phyloP scores from a whole-genome alignment of 116 monocot genomes.

The Posidonia oceanica region DNA sequence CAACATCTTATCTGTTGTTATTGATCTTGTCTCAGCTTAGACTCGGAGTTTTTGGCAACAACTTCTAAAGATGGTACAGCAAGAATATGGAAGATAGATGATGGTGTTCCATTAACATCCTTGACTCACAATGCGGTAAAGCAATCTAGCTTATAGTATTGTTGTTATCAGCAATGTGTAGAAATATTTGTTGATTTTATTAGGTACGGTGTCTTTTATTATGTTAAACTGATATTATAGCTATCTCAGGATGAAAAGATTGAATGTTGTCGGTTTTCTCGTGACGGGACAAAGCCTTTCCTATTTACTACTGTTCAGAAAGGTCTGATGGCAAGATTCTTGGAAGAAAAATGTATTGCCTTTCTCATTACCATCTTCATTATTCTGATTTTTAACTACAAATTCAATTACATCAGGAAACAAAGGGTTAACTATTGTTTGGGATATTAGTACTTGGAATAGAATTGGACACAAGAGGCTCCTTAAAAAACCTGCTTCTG shows the following conservation, averaged over 20 bases:
- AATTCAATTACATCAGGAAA: constrained; percentile 26
- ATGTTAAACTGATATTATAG: neutral
- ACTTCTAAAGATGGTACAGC: constrained; percentile 93
- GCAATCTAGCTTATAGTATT: neutral
- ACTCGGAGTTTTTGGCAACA: constrained; percentile 83
- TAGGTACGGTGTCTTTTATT: neutral
- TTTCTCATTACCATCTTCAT: neutral
- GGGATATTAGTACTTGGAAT: constrained; percentile 87
- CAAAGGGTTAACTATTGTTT: constrained; percentile 50
- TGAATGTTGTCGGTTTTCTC: constrained; percentile 90
- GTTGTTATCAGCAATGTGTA: neutral
- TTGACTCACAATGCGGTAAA: constrained; percentile 65
- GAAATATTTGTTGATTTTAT: neutral
- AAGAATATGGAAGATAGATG: constrained; percentile 94
- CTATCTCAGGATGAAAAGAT: constrained; percentile 69
- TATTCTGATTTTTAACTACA: neutral
- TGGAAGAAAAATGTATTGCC: neutral
- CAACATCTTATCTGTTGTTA: neutral
- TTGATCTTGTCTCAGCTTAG: constrained; percentile 50
- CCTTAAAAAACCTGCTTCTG: constrained; percentile 55
- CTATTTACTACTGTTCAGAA: constrained; percentile 68
- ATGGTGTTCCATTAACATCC: constrained; percentile 68
- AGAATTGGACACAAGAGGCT: constrained; percentile 79
- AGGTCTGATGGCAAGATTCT: constrained; percentile 19
- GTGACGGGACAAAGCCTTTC: constrained; percentile 80